Conservation (phyloP, 306 rosid genomes). For the Arachis stenosperma region DNA sequence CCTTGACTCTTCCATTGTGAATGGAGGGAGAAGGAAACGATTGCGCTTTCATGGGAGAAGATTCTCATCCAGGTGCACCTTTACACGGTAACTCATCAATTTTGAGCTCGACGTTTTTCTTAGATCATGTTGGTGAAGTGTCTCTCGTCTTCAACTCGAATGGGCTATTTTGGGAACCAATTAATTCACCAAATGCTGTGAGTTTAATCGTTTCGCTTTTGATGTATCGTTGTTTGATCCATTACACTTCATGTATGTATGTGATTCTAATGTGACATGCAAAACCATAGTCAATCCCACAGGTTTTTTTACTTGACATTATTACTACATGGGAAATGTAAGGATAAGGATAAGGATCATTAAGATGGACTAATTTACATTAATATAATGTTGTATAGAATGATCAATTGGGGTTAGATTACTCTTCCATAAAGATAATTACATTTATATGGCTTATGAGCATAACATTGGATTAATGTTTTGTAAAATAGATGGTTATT, state of each 20-base stretch:
- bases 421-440: no score
- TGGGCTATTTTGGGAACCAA: constrained; percentile 70
- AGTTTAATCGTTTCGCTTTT: constrained; percentile 23
- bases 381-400: no score
- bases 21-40: constrained; percentile 58
- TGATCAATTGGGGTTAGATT: no score
- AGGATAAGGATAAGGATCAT: no score
- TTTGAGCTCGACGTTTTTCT: constrained; percentile 58
- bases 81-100: constrained; percentile 35
- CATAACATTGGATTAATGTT: no score
- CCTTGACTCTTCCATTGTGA: constrained; percentile 53
- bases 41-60: constrained; percentile 29
- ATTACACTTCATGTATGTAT: background rate
- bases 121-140: constrained; percentile 74
- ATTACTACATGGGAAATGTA: no score
- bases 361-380: no score
- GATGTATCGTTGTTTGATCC: background rate
- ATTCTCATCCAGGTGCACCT: constrained; percentile 35
- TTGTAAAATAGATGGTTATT: no score
- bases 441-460: no score
- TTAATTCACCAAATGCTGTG: constrained; percentile 51
- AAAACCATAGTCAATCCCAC: no score
- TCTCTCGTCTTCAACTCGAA: constrained; percentile 56
- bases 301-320: no score
- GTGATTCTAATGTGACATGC: background rate